A percentile compares a stretch with the other conserved stretches of the same genome.
phyloP scores from a whole-genome alignment of 208 protist species.

The Acanthamoeba sp. region DNA sequence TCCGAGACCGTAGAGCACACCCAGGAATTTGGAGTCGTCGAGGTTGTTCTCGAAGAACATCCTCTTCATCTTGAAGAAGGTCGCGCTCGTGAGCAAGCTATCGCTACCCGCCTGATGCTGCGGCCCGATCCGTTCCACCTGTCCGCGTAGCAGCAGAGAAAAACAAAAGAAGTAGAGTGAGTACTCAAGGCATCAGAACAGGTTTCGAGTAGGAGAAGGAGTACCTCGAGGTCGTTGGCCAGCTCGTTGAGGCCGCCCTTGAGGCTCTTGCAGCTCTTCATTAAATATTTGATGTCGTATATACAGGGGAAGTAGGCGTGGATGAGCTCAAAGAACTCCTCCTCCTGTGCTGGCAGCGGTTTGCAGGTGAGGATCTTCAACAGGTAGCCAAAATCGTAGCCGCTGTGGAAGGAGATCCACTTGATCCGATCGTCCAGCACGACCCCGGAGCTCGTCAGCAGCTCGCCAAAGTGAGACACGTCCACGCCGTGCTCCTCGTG shows the following conservation, averaged over 20 bases:
- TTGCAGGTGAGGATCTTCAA: slow-evolving; percentile 97
- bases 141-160: background rate
- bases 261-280: slow-evolving; percentile 93
- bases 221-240: slow-evolving; percentile 84
- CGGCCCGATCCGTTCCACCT: slow-evolving; percentile 94
- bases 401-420: slow-evolving; percentile 99
- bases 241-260: slow-evolving; percentile 97
- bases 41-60: slow-evolving; percentile 91
- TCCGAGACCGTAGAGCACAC: slow-evolving; percentile 96
- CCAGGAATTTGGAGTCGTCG: slow-evolving; percentile 91
- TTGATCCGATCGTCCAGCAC: slow-evolving; percentile 96
- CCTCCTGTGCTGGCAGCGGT: slow-evolving; percentile 95
- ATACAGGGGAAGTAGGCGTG: slow-evolving; percentile 97
- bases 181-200: background rate
- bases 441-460: slow-evolving; percentile 97
- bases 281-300: slow-evolving; percentile 99
- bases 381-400: slow-evolving; percentile 99
- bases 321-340: slow-evolving; percentile 97
- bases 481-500: slow-evolving; percentile 97
- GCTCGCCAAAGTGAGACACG: slow-evolving; percentile 96
- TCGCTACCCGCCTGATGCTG: slow-evolving; percentile 97
- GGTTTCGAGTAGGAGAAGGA: background rate
- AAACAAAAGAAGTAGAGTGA: background rate
- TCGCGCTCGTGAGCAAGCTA: slow-evolving; percentile 97
- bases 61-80: slow-evolving; percentile 97